Evolutionary conservation across 208 protist genomes (phyloP).

Genomic region (Leishmania braziliensis): DNA sequence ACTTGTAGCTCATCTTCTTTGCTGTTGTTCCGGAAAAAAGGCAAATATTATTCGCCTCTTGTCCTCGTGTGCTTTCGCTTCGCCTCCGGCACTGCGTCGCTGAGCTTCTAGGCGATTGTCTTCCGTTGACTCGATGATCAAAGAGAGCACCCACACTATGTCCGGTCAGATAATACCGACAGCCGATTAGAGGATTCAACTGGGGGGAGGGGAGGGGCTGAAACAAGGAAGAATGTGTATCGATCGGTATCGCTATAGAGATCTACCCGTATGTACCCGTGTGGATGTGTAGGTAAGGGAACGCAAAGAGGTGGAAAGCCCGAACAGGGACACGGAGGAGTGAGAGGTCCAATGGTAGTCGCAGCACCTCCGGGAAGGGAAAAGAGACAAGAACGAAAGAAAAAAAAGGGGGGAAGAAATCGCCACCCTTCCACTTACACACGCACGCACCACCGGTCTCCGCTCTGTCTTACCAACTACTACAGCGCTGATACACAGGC

Average conservation of each 20-base stretch:
- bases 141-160: background rate
- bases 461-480: background rate
- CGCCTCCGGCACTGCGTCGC: background rate
- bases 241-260: too few species aligned
- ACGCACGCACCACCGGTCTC: background rate
- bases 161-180: background rate
- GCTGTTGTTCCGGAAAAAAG: background rate
- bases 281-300: background rate
- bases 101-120: background rate
- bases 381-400: background rate
- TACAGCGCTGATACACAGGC: background rate
- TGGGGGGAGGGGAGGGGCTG: background rate
- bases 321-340: background rate
- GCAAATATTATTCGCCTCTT: background rate
- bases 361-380: background rate
- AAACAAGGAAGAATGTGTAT: background rate
- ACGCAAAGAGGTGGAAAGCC: background rate
- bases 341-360: background rate
- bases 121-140: background rate
- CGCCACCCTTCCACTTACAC: background rate
- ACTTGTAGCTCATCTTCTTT: slow-evolving; percentile 1
- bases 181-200: background rate
- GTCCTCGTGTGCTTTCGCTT: background rate
- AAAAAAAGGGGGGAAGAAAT: background rate
- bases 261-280: background rate